These are phyloP conservation scores for Vitis hybrid DNA, from an alignment of 177 flowering plant genomes.

Conservation along the genomic window DNA sequence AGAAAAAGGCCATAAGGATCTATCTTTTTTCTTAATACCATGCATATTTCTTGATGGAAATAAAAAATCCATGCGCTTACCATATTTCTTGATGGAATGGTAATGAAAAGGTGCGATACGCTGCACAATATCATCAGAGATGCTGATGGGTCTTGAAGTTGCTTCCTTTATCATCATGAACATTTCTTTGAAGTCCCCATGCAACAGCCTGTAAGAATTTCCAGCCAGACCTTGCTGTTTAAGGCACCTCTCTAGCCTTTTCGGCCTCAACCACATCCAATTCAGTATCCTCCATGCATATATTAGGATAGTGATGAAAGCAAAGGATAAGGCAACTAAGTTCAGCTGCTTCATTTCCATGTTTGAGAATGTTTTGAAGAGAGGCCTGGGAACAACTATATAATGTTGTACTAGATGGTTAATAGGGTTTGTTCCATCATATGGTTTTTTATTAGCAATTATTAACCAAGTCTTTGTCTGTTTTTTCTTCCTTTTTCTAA, in stretches of 20 bases:
- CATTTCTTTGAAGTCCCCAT: constrained; percentile 27
- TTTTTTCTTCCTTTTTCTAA: no score
- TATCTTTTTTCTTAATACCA: no score
- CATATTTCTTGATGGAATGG: constrained; percentile 15
- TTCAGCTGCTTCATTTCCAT: neutral
- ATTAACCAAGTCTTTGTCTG: no score
- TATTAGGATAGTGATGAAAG: neutral
- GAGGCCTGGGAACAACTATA: no score
- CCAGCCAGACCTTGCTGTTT: constrained; percentile 31
- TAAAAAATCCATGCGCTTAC: constrained; percentile 1
- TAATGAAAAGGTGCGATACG: constrained; percentile 18
- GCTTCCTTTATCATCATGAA: constrained; percentile 10
- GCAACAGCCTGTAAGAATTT: constrained; percentile 22
- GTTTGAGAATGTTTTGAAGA: no score
- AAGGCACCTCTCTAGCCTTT: constrained; percentile 25
- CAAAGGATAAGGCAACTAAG: neutral
- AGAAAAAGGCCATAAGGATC: no score
- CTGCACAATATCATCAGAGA: constrained; percentile 15
- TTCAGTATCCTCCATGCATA: constrained; percentile 22
- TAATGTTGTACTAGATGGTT: no score
- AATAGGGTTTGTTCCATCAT: no score
- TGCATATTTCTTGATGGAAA: neutral
- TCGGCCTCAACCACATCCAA: constrained; percentile 37
- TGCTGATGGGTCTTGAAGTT: constrained; percentile 18
- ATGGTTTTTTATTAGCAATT: no score